Percentiles rank a stretch among this genome's conserved stretches.
phyloP scores from a whole-genome alignment of 306 rosid species.

The Citrullus mucosospermus region DNA sequence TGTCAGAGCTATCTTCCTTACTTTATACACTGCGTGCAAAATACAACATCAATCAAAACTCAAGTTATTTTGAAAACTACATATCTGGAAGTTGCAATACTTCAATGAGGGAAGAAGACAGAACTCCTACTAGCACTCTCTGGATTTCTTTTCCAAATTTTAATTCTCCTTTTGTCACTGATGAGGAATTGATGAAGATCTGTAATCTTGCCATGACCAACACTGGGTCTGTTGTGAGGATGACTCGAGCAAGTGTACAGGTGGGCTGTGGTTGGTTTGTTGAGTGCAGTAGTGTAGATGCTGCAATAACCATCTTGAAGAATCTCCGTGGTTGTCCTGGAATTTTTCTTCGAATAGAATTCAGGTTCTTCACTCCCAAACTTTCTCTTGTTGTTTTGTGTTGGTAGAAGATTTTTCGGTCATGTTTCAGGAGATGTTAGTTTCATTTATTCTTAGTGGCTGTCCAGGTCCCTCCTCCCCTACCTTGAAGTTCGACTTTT shows the following conservation, averaged over 20 bases:
- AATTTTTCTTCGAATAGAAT: constrained; percentile 57
- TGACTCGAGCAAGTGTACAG: constrained; percentile 45
- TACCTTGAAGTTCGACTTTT: not conserved
- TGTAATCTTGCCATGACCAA: constrained; percentile 55
- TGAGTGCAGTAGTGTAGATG: constrained; percentile 57
- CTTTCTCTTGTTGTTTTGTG: not conserved
- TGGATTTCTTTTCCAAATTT: constrained; percentile 44
- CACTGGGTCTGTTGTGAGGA: constrained; percentile 44
- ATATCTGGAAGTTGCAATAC: constrained; percentile 31
- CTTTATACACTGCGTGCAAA: constrained; percentile 40
- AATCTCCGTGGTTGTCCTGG: constrained; percentile 62
- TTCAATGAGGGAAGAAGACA: constrained; percentile 44
- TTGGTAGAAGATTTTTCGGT: not conserved
- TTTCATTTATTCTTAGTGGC: not conserved
- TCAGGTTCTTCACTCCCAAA: constrained; percentile 30
- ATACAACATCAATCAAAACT: constrained; percentile 45
- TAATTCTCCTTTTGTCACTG: constrained; percentile 38
- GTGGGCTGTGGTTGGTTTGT: constrained; percentile 66
- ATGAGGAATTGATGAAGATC: constrained; percentile 52
- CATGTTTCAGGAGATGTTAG: not conserved
- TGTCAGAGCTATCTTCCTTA: constrained; percentile 45
- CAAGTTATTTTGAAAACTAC: constrained; percentile 34
- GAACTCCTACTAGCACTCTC: constrained; percentile 36
- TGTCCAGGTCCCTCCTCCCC: constrained; percentile 18
- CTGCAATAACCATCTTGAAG: constrained; percentile 45